Evolutionary conservation across 768 basidiomycete species (phyloP).

Genomic region (Mrakia frigida): DNA sequence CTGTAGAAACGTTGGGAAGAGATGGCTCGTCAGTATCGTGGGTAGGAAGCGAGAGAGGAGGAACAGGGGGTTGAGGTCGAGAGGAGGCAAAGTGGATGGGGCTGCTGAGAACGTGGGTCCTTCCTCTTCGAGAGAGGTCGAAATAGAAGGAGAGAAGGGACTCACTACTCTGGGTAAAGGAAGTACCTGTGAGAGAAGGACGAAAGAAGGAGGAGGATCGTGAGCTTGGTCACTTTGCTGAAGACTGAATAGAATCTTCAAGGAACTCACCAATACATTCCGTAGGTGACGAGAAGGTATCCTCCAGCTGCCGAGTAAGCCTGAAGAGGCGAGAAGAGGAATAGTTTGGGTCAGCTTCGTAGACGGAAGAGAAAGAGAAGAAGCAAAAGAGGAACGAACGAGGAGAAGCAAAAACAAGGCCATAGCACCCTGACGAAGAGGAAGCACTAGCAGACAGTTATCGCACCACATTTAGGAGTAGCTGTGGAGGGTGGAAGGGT

Average conservation of each 20-base stretch:
- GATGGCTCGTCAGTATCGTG: not conserved
- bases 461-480: constrained; percentile 54
- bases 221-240: not conserved
- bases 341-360: not conserved
- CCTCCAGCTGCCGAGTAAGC: constrained; percentile 63
- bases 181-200: not conserved
- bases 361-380: constrained; percentile 8
- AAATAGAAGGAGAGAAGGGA: not conserved
- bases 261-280: constrained; percentile 52
- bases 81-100: not conserved
- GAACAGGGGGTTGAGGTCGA: not conserved
- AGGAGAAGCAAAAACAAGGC: constrained; percentile 62
- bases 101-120: not conserved
- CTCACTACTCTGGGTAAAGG: not conserved
- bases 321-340: constrained; percentile 44
- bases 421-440: constrained; percentile 68
- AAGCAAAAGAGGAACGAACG: constrained; percentile 46
- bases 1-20: not conserved
- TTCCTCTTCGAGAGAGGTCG: not conserved
- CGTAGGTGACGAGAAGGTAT: constrained; percentile 58
- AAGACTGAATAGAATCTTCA: not conserved
- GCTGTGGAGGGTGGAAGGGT: not conserved
- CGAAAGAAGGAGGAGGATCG: not conserved
- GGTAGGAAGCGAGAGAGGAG: not conserved
- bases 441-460: constrained; percentile 68